Conservation (phyloP, 2,329 filamentous ascomycete genomes). For the Sporothrix protearum region DNA sequence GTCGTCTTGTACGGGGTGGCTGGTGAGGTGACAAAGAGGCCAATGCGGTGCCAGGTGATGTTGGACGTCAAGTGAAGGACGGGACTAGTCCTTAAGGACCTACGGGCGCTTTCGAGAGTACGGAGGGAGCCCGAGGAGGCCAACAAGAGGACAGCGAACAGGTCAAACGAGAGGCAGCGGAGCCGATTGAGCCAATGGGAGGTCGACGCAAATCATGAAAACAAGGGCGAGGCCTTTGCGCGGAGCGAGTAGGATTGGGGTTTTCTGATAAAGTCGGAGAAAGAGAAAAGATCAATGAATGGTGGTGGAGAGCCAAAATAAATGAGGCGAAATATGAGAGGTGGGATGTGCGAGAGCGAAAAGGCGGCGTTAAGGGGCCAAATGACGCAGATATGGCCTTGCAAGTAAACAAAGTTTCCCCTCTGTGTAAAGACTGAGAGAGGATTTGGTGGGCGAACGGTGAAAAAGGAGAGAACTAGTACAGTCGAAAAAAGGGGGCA, state of each 20-base stretch:
- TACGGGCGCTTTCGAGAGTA: neutral
- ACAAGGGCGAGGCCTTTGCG: neutral
- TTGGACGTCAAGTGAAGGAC: neutral
- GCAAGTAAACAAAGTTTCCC: conserved; percentile 19
- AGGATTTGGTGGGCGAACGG: neutral
- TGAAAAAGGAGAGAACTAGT: neutral
- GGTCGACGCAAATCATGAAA: neutral
- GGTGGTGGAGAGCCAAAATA: neutral
- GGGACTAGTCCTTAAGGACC: neutral
- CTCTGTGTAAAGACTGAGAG: neutral
- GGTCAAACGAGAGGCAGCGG: neutral
- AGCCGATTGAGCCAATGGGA: conserved; percentile 14
- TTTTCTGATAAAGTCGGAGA: neutral
- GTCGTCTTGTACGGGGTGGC: neutral
- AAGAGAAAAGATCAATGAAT: neutral
- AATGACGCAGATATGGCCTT: neutral
- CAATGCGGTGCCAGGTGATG: neutral
- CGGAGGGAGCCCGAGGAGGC: neutral
- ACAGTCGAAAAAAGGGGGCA: neutral
- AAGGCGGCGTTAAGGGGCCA: neutral
- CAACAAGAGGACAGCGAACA: neutral
- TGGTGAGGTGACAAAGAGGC: neutral
- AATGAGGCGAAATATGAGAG: neutral
- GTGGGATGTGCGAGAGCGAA: neutral
- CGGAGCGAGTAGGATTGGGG: neutral